Conservation (phyloP, 306 rosid species). For the Dryas alaskensis region DNA sequence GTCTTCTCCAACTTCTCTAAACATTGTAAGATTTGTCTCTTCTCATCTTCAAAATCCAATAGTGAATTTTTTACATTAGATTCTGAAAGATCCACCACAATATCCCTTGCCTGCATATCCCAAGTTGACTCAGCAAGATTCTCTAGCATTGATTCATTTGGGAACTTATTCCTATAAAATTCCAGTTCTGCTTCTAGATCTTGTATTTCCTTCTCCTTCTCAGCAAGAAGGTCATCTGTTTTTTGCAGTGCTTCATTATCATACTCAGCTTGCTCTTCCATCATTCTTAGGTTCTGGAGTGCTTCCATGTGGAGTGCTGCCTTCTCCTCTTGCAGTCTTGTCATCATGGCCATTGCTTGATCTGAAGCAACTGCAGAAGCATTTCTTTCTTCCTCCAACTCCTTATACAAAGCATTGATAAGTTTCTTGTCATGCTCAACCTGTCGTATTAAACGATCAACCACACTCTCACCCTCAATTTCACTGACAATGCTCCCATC, state of each 20-base stretch:
- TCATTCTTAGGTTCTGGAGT: slow-evolving; percentile 66
- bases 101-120: slow-evolving; percentile 69
- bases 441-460: slow-evolving; percentile 71
- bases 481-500: slow-evolving; percentile 72
- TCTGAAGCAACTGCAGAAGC: slow-evolving; percentile 74
- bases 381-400: slow-evolving; percentile 88
- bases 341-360: slow-evolving; percentile 93
- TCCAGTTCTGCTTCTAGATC: slow-evolving; percentile 64
- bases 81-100: slow-evolving; percentile 58
- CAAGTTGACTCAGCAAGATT: slow-evolving; percentile 33
- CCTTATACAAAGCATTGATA: slow-evolving; percentile 62
- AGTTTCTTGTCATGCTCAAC: slow-evolving; percentile 81
- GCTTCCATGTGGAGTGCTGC: slow-evolving; percentile 87
- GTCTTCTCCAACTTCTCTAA: slow-evolving; percentile 71
- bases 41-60: slow-evolving; percentile 60
- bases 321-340: slow-evolving; percentile 85
- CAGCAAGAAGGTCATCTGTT: slow-evolving; percentile 57
- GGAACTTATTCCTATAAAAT: slow-evolving; percentile 48
- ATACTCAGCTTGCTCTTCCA: slow-evolving; percentile 83
- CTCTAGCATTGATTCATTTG: slow-evolving; percentile 43
- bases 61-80: slow-evolving; percentile 31
- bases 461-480: slow-evolving; percentile 45
- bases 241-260: slow-evolving; percentile 67
- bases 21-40: slow-evolving; percentile 42
- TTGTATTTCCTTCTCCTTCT: slow-evolving; percentile 72